Evolutionary conservation across 371 early-diverging fungal genomes (phyloP).

Genomic region (Apophysomyces elegans): DNA sequence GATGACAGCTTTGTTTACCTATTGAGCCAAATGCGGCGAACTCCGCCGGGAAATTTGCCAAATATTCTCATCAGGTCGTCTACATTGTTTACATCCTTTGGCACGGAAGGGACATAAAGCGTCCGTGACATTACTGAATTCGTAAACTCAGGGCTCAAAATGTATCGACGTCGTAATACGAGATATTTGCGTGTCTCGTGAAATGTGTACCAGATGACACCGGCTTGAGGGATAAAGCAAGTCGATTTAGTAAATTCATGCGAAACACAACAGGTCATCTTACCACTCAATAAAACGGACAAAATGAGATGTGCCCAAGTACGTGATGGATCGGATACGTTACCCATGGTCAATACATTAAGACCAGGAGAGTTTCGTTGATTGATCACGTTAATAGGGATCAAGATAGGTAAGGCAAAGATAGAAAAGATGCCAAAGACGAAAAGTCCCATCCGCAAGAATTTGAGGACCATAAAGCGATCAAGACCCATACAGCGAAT

Average conservation of each 20-base stretch:
- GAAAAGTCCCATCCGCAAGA: constrained; percentile 63
- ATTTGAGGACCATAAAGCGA: constrained; percentile 79
- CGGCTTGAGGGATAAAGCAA: constrained; percentile 15
- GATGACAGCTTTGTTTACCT: constrained; percentile 35
- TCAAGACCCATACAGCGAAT: constrained; percentile 73
- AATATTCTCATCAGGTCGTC: constrained; percentile 58
- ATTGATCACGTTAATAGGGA: constrained; percentile 67
- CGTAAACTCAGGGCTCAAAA: constrained; percentile 62
- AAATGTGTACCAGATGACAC: constrained; percentile 61
- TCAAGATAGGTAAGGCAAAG: constrained; percentile 64
- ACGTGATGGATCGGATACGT: constrained; percentile 52
- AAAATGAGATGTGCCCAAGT: constrained; percentile 76
- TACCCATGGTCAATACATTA: constrained; percentile 66
- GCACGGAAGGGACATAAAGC: constrained; percentile 67
- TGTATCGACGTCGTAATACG: constrained; percentile 67
- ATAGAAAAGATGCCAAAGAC: constrained; percentile 61
- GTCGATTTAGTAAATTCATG: not conserved
- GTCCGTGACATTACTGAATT: constrained; percentile 67
- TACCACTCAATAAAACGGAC: constrained; percentile 62
- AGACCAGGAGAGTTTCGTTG: constrained; percentile 49
- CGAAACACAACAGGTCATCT: constrained; percentile 14
- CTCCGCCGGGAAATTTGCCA: constrained; percentile 74
- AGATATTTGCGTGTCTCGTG: constrained; percentile 68
- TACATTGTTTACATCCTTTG: constrained; percentile 49
- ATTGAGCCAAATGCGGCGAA: constrained; percentile 71